These are phyloP conservation scores for Hypoxylon sp. DNA, from an alignment of 2,329 filamentous ascomycete genomes.

Conservation along the genomic window DNA sequence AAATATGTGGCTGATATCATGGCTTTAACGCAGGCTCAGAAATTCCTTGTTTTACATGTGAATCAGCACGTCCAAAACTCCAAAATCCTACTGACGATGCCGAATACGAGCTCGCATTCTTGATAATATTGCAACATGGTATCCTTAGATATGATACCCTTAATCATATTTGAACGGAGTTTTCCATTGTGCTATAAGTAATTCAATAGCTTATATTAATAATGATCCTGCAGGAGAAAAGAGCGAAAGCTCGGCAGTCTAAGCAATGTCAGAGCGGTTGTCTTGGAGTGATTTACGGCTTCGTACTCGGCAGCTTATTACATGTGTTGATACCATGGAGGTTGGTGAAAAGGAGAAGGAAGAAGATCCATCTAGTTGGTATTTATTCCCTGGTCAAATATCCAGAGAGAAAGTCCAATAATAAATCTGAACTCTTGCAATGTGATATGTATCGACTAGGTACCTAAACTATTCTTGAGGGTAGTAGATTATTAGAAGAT, in stretches of 20 bases:
- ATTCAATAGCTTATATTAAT: background rate
- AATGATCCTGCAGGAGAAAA: slow-evolving; percentile 4
- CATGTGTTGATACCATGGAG: background rate
- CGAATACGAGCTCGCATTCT: slow-evolving; percentile 41
- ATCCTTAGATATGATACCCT: background rate
- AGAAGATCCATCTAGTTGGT: background rate
- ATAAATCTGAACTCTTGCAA: background rate
- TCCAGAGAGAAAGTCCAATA: background rate
- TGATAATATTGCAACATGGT: slow-evolving; percentile 1
- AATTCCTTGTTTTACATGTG: slow-evolving; percentile 18
- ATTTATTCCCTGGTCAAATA: background rate
- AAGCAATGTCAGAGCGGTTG: background rate
- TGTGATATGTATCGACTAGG: background rate
- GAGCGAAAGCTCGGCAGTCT: background rate
- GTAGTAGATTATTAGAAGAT: too few species aligned
- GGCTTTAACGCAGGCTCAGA: slow-evolving; percentile 13
- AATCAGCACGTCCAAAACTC: slow-evolving; percentile 1
- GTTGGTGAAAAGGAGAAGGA: background rate
- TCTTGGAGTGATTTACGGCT: background rate
- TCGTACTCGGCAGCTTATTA: background rate
- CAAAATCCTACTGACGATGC: background rate
- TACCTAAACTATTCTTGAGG: too few species aligned
- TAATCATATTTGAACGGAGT: slow-evolving; percentile 2
- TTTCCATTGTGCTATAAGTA: background rate
- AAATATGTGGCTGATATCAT: slow-evolving; percentile 31